These are phyloP conservation scores for Anisodus acutangulus DNA, from an alignment of 257 asterid species.

Conservation along the genomic window DNA sequence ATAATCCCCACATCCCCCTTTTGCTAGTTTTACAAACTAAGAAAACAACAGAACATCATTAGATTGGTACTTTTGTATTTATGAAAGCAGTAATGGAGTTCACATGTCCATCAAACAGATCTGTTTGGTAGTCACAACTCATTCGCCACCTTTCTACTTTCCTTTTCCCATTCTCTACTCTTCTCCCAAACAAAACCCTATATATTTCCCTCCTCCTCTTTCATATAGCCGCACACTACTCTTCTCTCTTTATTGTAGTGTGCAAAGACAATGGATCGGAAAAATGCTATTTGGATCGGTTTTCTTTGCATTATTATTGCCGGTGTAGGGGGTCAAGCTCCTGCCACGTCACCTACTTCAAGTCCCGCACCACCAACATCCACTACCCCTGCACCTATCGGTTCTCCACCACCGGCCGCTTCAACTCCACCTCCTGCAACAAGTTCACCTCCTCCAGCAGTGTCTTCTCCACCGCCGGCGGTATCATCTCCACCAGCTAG, in stretches of 20 bases:
- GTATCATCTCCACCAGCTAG: slow-evolving; percentile 23
- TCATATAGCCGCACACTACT: slow-evolving; percentile 22
- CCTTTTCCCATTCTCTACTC: slow-evolving; percentile 28
- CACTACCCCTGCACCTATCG: slow-evolving; percentile 38
- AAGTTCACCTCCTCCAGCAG: slow-evolving; percentile 8
- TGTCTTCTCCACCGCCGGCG: neutral
- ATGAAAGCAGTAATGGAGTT: slow-evolving; percentile 23
- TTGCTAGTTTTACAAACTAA: neutral
- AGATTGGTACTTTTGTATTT: neutral
- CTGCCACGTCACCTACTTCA: slow-evolving; percentile 56
- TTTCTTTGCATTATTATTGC: slow-evolving; percentile 58
- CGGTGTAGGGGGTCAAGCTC: slow-evolving; percentile 65
- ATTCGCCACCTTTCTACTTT: neutral
- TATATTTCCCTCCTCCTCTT: neutral
- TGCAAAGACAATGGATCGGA: slow-evolving; percentile 45
- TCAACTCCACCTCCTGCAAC: slow-evolving; percentile 38
- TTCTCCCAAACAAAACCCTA: slow-evolving; percentile 34
- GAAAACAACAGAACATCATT: neutral
- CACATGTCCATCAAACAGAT: slow-evolving; percentile 21
- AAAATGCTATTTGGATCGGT: slow-evolving; percentile 38
- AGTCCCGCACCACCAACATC: slow-evolving; percentile 41
- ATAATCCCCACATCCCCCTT: neutral
- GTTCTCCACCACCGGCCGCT: slow-evolving; percentile 43
- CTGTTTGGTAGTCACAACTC: slow-evolving; percentile 31
- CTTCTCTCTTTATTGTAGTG: neutral